Conservation (phyloP, 352 stramenopile genomes). For the Pythium myriotylum region DNA sequence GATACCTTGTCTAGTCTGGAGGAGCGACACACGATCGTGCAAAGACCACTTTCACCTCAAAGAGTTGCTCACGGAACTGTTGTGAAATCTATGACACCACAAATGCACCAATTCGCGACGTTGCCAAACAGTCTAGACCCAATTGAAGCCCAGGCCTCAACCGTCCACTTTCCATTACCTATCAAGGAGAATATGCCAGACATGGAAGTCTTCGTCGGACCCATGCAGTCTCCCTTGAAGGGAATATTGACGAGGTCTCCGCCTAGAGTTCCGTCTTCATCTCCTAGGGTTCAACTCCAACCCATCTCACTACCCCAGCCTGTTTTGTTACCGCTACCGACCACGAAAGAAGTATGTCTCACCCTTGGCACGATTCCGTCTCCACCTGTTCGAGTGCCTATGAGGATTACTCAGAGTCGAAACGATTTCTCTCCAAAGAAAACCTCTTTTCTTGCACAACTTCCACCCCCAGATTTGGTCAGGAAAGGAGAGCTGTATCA, state of each 20-base stretch:
- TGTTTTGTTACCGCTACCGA: not conserved
- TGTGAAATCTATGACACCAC: slow-evolving; percentile 21
- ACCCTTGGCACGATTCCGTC: not conserved
- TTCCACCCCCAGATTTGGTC: not conserved
- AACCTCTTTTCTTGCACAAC: not conserved
- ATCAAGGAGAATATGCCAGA: too few species aligned
- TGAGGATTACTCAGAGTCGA: slow-evolving; percentile 10
- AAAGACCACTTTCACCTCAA: slow-evolving; percentile 35
- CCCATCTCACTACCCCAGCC: not conserved
- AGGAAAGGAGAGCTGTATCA: too few species aligned
- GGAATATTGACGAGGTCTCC: too few species aligned
- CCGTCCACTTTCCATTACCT: not conserved
- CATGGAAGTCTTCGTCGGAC: too few species aligned
- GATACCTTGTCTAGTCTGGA: not conserved
- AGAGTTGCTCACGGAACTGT: slow-evolving; percentile 37
- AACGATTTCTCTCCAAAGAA: not conserved
- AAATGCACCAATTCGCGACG: too few species aligned
- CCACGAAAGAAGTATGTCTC: slow-evolving; percentile 17
- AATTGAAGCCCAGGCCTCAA: too few species aligned
- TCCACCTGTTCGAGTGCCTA: not conserved
- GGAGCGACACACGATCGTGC: slow-evolving; percentile 28
- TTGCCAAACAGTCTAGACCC: too few species aligned
- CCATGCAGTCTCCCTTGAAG: too few species aligned
- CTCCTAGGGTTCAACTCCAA: not conserved
- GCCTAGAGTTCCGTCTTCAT: too few species aligned